These are phyloP conservation scores for Lachnellula cervina DNA, from an alignment of 2,329 filamentous ascomycete species.

Conservation along the genomic window DNA sequence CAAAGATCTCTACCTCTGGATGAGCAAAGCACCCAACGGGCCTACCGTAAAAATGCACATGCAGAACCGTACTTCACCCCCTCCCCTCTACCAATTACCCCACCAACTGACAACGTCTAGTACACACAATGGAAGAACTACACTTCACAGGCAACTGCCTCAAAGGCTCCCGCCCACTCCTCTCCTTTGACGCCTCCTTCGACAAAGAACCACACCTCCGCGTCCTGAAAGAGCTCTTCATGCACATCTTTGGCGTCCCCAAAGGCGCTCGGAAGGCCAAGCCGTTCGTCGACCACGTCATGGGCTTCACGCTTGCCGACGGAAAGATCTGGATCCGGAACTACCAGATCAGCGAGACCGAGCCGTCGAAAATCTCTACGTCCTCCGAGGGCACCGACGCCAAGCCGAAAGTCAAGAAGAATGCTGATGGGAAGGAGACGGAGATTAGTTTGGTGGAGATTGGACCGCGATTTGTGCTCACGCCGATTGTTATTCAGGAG, in stretches of 20 bases:
- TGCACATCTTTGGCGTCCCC: conserved; percentile 88
- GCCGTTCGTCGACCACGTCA: conserved; percentile 93
- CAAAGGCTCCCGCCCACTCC: conserved; percentile 83
- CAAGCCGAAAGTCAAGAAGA: conserved; percentile 41
- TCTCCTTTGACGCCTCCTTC: conserved; percentile 88
- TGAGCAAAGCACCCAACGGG: conserved; percentile 74
- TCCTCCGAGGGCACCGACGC: conserved; percentile 40
- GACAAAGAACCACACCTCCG: conserved; percentile 74
- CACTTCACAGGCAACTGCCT: conserved; percentile 96
- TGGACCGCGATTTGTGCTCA: conserved; percentile 86
- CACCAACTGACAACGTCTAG: conserved; percentile 39
- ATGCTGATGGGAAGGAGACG: conserved; percentile 55
- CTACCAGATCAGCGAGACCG: conserved; percentile 87
- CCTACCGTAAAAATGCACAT: conserved; percentile 64
- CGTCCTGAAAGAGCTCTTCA: conserved; percentile 84
- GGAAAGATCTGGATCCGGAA: conserved; percentile 95
- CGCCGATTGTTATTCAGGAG: conserved; percentile 91
- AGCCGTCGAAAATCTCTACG: conserved; percentile 45
- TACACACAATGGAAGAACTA: conserved; percentile 95
- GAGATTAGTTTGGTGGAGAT: conserved; percentile 87
- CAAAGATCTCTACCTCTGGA: conserved; percentile 91
- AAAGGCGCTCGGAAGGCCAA: conserved; percentile 84
- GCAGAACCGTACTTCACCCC: conserved; percentile 57
- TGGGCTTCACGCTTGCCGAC: conserved; percentile 85
- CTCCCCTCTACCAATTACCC: not conserved